Percentiles rank a stretch among this genome's conserved stretches.
These are phyloP conservation scores for Sophora flavescens DNA, from an alignment of 306 rosid genomes.

Conservation along the genomic window DNA sequence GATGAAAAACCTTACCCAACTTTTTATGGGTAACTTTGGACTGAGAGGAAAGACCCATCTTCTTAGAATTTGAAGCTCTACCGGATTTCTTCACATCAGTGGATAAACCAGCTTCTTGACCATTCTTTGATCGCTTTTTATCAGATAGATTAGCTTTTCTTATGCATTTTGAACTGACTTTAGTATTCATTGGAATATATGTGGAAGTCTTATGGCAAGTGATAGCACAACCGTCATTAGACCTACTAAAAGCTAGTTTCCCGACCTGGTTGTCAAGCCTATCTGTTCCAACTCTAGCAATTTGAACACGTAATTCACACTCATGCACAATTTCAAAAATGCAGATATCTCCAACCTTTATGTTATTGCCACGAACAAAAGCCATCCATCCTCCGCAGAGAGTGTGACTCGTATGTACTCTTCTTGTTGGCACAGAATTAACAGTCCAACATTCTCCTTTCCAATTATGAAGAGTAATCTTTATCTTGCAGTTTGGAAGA, in stretches of 20 bases:
- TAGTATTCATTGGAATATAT: conserved; percentile 58
- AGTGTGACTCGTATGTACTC: conserved; percentile 93
- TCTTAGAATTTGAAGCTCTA: conserved; percentile 61
- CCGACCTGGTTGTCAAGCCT: conserved; percentile 64
- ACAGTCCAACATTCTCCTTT: conserved; percentile 92
- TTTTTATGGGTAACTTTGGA: conserved; percentile 65
- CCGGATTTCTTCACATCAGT: conserved; percentile 64
- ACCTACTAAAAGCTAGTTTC: conserved; percentile 51
- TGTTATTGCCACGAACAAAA: conserved; percentile 84
- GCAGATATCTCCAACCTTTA: conserved; percentile 86
- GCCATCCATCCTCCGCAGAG: conserved; percentile 99
- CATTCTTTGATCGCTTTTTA: conserved; percentile 59
- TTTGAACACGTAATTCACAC: conserved; percentile 80
- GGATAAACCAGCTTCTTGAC: conserved; percentile 62
- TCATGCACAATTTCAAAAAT: conserved; percentile 82
- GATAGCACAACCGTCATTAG: conserved; percentile 56
- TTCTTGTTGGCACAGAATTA: conserved; percentile 87
- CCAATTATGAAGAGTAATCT: conserved; percentile 82
- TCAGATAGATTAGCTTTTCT: conserved; percentile 59
- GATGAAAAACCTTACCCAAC: conserved; percentile 70
- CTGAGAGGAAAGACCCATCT: conserved; percentile 61
- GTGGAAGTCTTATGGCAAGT: conserved; percentile 54
- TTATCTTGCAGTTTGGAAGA: conserved; percentile 86
- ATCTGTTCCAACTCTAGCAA: conserved; percentile 67
- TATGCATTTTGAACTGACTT: conserved; percentile 62